Percentiles rank a stretch among this genome's conserved stretches.
Conservation (phyloP, 2,329 filamentous ascomycete genomes). For the Claviceps sorghi region DNA sequence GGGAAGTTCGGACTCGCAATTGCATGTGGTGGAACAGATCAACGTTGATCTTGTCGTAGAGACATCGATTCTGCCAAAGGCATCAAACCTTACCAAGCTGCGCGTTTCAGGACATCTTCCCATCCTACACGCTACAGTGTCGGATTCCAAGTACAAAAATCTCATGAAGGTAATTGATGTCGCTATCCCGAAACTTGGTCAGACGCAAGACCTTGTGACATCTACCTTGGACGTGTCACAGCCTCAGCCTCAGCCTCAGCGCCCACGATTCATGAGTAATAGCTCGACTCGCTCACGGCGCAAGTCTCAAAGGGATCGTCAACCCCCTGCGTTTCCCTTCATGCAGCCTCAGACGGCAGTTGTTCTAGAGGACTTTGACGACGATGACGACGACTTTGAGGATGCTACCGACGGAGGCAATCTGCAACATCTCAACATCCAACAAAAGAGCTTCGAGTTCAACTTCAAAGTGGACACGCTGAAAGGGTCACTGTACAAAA, state of each 20-base stretch:
- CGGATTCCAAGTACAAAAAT: conserved; percentile 92
- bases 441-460: conserved; percentile 88
- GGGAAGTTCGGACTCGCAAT: conserved; percentile 50
- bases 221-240: conserved; percentile 12
- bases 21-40: conserved; percentile 91
- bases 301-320: conserved; percentile 33
- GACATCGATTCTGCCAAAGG: conserved; percentile 91
- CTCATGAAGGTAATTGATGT: conserved; percentile 94
- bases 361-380: conserved; percentile 62
- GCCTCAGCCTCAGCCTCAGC: conserved; percentile 9
- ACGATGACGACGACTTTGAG: conserved; percentile 52
- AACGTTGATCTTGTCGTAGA: conserved; percentile 97
- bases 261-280: conserved; percentile 32
- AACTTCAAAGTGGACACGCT: conserved; percentile 92
- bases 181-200: conserved; percentile 69
- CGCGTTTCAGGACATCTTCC: conserved; percentile 85
- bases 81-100: conserved; percentile 81
- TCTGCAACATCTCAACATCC: conserved; percentile 51
- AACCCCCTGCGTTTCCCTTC: conserved; percentile 62
- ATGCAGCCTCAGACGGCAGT: conserved; percentile 59
- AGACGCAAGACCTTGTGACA: conserved; percentile 17
- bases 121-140: conserved; percentile 79
- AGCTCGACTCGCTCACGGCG: conserved; percentile 31
- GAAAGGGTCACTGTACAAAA: conserved; percentile 80
- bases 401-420: conserved; percentile 46